Evolutionary conservation across 2,329 filamentous ascomycete genomes (phyloP), one percentile per base, ranked within the genome.

Genomic region (Nemania abortiva): DNA sequence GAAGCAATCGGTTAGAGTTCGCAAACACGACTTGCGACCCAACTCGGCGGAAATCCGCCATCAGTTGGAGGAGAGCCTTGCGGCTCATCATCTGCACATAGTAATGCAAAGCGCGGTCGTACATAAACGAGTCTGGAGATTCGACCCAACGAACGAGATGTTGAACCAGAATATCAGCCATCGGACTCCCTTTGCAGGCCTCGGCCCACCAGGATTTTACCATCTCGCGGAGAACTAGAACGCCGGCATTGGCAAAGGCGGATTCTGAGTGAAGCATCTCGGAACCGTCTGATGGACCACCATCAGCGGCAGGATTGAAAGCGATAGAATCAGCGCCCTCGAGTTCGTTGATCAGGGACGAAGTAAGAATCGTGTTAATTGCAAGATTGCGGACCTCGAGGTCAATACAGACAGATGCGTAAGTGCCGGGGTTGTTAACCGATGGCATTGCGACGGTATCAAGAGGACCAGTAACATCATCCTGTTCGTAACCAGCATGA

Each of bases 1-100:
- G 86, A 10, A 99, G 87, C 20, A 99, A 85, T 11, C 95, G 89
- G 74, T 95, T 97, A 4, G 95, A 88, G 76, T 91, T 97, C 49
- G 96, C 97, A 80, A 97, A 98, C n/a, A 99, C 89, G 24, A 99
- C 91, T 74, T 98, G 94, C 0, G 94, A 98, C 1, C 96, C 96
- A 1, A 99, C 95, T 11, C 95, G 91, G 69, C 94, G 90, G 83
- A 99, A 99, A 78, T 99, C 96, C 0, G 91, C 92, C 92, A 99
- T 97, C 42, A 99, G 88, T 81, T 98, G 95, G 77, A 98, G 93
- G 73, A 99, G 93, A 0, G 97, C 96, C 80, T 99, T 99, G 73
- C 93, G 92, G 39, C 94, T 97, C 92, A 99, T 97, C 89, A 98
- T 96, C 80, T 98, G 95, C 63, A 99, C 95, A 77, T 99, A 98